Conservation (phyloP, 768 basidiomycete genomes). For the Amanita fuliginea region DNA sequence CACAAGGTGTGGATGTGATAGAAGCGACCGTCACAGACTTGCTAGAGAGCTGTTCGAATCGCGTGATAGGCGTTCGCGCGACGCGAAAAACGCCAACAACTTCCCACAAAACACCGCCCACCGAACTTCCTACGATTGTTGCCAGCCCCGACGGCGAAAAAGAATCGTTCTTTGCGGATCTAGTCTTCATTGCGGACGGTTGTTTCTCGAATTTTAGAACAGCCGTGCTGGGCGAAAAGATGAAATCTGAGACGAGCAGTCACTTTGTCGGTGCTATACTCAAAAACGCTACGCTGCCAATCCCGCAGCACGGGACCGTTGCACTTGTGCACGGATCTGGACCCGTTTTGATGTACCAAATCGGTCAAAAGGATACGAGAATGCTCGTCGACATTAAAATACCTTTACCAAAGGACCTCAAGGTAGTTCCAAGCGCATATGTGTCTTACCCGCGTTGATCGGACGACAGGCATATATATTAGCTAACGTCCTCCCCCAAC, state of each 20-base stretch:
- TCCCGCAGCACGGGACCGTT: slow-evolving; percentile 76
- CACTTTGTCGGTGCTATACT: slow-evolving; percentile 84
- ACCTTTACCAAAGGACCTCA: slow-evolving; percentile 74
- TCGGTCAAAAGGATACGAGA: slow-evolving; percentile 78
- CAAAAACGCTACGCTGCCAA: slow-evolving; percentile 63
- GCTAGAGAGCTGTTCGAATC: slow-evolving; percentile 39
- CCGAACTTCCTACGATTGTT: background rate
- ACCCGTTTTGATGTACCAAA: slow-evolving; percentile 90
- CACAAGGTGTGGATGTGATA: slow-evolving; percentile 62
- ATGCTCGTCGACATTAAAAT: slow-evolving; percentile 87
- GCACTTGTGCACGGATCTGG: slow-evolving; percentile 71
- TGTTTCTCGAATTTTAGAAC: slow-evolving; percentile 90
- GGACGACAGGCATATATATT: slow-evolving; percentile 54
- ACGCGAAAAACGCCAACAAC: slow-evolving; percentile 25
- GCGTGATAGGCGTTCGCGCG: slow-evolving; percentile 59
- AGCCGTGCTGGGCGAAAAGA: slow-evolving; percentile 43
- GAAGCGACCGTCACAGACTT: slow-evolving; percentile 80
- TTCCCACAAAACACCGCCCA: background rate
- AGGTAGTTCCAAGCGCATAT: slow-evolving; percentile 30
- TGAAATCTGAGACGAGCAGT: slow-evolving; percentile 48
- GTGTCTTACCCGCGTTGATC: slow-evolving; percentile 1
- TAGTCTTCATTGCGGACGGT: slow-evolving; percentile 88
- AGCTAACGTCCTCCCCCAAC: slow-evolving; percentile 63
- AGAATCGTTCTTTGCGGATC: slow-evolving; percentile 53
- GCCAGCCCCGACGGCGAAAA: slow-evolving; percentile 24